These are phyloP conservation scores for Candida endomychidarum DNA, from an alignment of 805 yeast species.

Conservation along the genomic window DNA sequence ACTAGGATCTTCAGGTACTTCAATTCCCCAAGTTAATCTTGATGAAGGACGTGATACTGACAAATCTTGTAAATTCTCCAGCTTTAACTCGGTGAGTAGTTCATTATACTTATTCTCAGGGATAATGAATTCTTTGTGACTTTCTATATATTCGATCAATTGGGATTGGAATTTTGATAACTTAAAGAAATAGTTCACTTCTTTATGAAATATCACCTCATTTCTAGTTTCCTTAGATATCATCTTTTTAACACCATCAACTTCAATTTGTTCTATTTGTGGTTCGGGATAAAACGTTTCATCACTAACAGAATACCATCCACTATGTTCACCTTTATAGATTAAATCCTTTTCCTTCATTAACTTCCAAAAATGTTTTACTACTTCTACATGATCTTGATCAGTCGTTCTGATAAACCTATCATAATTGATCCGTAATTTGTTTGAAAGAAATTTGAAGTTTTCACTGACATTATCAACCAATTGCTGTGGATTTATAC, in stretches of 20 bases:
- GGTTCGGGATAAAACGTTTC: conserved; percentile 90
- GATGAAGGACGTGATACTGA: conserved; percentile 84
- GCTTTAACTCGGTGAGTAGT: conserved; percentile 57
- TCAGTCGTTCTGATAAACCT: conserved; percentile 93
- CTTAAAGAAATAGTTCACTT: conserved; percentile 83
- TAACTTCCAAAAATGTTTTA: conserved; percentile 65
- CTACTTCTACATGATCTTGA: conserved; percentile 67
- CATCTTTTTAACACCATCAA: conserved; percentile 32
- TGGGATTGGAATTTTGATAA: conserved; percentile 58
- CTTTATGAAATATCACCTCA: conserved; percentile 73
- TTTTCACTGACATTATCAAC: conserved; percentile 68
- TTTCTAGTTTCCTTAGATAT: conserved; percentile 69
- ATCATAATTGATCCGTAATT: conserved; percentile 58
- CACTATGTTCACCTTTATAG: conserved; percentile 79
- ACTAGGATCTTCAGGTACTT: conserved; percentile 74
- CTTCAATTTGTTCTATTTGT: conserved; percentile 51
- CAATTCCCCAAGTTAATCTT: conserved; percentile 85
- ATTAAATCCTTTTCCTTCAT: conserved; percentile 63
- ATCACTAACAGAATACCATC: conserved; percentile 95
- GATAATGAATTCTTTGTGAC: conserved; percentile 57
- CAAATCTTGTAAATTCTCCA: conserved; percentile 55
- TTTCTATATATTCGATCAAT: conserved; percentile 50
- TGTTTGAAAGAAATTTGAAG: conserved; percentile 63
- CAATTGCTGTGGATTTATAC: conserved; percentile 56
- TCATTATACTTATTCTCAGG: conserved; percentile 60